phyloP scores from a whole-genome alignment of 805 yeast genomes.

The Monosporozyma aerobia region DNA sequence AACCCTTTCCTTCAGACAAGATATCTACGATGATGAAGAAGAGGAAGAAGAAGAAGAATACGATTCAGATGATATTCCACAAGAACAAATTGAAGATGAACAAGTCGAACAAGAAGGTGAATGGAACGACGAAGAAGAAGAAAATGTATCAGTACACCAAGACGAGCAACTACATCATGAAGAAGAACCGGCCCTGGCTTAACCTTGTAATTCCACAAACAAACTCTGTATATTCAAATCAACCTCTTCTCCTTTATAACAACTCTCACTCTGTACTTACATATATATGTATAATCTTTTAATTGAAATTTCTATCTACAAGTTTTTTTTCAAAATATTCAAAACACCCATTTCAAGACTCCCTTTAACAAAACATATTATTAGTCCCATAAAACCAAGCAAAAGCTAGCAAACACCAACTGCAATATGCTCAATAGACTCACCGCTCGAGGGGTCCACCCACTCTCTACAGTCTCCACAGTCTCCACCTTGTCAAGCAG shows the following conservation, averaged over 20 bases:
- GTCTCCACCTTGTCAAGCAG: not conserved
- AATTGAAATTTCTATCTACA: too few species aligned
- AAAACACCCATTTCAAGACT: not conserved
- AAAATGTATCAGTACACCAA: not conserved
- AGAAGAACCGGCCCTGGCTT: not conserved
- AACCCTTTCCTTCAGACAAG: constrained; percentile 56
- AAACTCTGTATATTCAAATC: too few species aligned
- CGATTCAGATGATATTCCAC: constrained; percentile 1
- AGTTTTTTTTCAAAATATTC: too few species aligned
- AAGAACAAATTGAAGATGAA: constrained; percentile 1
- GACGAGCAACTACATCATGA: not conserved
- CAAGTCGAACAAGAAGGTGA: not conserved
- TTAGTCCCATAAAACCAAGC: not conserved
- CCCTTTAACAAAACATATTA: not conserved
- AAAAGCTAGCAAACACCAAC: not conserved
- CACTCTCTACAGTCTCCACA: not conserved
- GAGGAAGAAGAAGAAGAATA: constrained; percentile 50
- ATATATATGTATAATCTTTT: too few species aligned
- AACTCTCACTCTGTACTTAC: too few species aligned
- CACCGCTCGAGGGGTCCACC: not conserved
- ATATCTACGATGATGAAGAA: constrained; percentile 34
- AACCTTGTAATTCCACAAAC: too few species aligned
- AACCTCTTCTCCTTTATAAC: too few species aligned
- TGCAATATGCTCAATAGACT: not conserved
- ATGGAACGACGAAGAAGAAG: not conserved